These are phyloP conservation scores for Nannochloropsis oceanica DNA, from an alignment of 108 stramenopile species.

Conservation along the genomic window DNA sequence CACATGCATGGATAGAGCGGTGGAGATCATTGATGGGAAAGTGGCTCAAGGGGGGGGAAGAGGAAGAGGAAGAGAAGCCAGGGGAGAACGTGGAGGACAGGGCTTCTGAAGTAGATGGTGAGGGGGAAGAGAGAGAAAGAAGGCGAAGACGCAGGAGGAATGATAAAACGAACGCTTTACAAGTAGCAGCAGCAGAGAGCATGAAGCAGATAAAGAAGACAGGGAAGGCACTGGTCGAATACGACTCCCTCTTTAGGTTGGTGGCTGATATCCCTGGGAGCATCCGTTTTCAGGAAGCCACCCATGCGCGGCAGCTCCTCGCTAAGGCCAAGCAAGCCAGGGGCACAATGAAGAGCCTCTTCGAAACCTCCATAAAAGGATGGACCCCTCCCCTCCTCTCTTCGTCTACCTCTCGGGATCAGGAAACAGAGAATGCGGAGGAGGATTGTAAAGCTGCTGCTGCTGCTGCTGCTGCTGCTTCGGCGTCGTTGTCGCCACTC, in stretches of 20 bases:
- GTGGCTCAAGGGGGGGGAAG: not conserved
- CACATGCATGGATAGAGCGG: not conserved
- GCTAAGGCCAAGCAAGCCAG: not conserved
- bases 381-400: not conserved
- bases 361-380: not conserved
- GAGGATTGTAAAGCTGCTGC: too few species aligned
- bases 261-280: not conserved
- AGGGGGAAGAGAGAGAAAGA: not conserved
- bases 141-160: not conserved
- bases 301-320: not conserved
- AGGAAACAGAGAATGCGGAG: too few species aligned
- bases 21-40: not conserved
- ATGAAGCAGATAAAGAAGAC: too few species aligned
- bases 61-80: not conserved
- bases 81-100: not conserved
- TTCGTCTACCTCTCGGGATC: not conserved
- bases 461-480: too few species aligned
- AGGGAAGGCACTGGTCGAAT: not conserved
- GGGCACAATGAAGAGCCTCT: not conserved
- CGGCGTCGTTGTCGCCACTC: too few species aligned
- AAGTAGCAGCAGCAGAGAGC: too few species aligned
- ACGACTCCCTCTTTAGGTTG: not conserved
- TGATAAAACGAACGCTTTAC: too few species aligned
- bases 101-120: too few species aligned
- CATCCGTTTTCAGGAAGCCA: not conserved